Percentiles rank a stretch among this genome's conserved stretches.
Conservation (phyloP, 1,284 basidiomycete species). For the Ganoderma boninense region DNA sequence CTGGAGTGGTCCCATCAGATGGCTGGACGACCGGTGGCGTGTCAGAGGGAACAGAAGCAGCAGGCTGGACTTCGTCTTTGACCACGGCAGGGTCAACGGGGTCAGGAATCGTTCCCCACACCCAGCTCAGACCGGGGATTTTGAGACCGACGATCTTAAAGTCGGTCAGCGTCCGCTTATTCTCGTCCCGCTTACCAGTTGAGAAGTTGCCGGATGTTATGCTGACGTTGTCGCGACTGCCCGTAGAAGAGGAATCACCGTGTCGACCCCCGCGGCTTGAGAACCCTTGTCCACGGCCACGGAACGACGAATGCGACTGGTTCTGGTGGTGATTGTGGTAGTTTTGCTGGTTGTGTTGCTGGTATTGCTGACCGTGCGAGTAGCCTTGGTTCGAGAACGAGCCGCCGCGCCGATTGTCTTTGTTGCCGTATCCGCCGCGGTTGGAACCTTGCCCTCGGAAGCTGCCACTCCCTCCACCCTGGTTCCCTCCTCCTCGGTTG, state of each 20-base stretch:
- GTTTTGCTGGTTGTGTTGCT: slow-evolving; percentile 33
- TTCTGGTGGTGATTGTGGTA: slow-evolving; percentile 36
- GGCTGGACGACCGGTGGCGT: slow-evolving; percentile 26
- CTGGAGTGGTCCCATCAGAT: slow-evolving; percentile 28
- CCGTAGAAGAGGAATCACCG: slow-evolving; percentile 49
- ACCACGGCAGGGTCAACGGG: slow-evolving; percentile 29
- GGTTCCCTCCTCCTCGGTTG: slow-evolving; percentile 44
- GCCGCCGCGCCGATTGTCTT: slow-evolving; percentile 70
- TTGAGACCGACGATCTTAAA: slow-evolving; percentile 94
- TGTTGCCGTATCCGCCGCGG: slow-evolving; percentile 63
- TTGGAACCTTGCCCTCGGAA: slow-evolving; percentile 69
- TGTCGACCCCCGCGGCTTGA: slow-evolving; percentile 60
- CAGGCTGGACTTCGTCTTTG: slow-evolving; percentile 37
- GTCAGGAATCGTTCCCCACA: slow-evolving; percentile 65
- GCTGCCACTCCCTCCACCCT: slow-evolving; percentile 38
- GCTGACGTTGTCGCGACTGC: slow-evolving; percentile 43
- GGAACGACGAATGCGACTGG: slow-evolving; percentile 45
- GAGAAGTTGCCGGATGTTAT: slow-evolving; percentile 38
- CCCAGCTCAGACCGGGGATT: slow-evolving; percentile 77
- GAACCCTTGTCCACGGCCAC: slow-evolving; percentile 50
- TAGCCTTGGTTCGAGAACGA: slow-evolving; percentile 56
- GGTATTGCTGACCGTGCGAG: slow-evolving; percentile 50
- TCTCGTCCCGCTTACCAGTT: slow-evolving; percentile 79
- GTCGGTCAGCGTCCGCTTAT: slow-evolving; percentile 90
- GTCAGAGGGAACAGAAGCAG: slow-evolving; percentile 29